phyloP scores from a whole-genome alignment of 805 yeast species.

The Cyberlindnera japonica region DNA sequence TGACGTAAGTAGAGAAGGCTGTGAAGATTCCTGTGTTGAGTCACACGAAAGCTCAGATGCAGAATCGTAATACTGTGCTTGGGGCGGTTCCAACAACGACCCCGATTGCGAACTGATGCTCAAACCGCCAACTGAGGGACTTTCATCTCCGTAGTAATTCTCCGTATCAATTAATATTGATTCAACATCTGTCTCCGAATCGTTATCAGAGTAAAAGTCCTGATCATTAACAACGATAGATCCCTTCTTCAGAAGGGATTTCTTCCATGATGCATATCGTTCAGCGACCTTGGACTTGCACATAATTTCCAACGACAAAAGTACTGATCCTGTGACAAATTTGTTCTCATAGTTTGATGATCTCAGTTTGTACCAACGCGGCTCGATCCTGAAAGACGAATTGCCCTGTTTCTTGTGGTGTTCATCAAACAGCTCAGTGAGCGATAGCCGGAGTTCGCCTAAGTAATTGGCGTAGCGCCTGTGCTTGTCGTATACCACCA shows the following conservation, averaged over 20 bases:
- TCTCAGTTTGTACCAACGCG: conserved; percentile 44
- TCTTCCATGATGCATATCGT: conserved; percentile 22
- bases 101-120: not conserved
- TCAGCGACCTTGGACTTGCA: conserved; percentile 21
- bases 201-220: conserved; percentile 24
- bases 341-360: conserved; percentile 37
- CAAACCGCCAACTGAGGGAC: conserved; percentile 1
- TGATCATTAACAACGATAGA: conserved; percentile 22
- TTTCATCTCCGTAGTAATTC: conserved; percentile 1
- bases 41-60: conserved; percentile 4
- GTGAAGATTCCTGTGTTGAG: not conserved
- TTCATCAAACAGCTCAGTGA: conserved; percentile 20
- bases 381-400: conserved; percentile 14
- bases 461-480: conserved; percentile 26
- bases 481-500: conserved; percentile 28
- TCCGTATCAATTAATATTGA: conserved; percentile 15
- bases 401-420: conserved; percentile 1
- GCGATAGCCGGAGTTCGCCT: conserved; percentile 26
- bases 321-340: conserved; percentile 47
- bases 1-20: not conserved
- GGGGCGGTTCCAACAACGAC: not conserved
- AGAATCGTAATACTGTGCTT: not conserved
- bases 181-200: conserved; percentile 27
- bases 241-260: conserved; percentile 4
- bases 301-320: conserved; percentile 39